Base-by-base conservation (phyloP, 768 basidiomycete species). In the Suillus paluster region DNA sequence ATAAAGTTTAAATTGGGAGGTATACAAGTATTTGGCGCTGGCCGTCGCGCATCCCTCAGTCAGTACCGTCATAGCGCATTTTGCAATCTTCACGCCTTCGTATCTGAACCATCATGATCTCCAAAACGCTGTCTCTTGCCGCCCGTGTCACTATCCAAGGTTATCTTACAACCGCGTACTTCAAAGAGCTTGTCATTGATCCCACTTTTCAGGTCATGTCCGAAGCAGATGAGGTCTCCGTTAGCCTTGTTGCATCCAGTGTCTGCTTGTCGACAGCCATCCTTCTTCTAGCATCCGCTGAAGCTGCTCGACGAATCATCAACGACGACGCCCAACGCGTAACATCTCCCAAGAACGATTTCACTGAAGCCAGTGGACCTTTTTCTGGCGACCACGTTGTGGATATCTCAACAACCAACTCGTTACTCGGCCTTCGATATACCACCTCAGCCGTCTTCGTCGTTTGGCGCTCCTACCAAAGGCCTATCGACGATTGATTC, bases 281-380 rank as follows among this genome's bases (percentile, higher is more conserved):
- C 10, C 49, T 50, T n/a, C 17, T 49, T 10, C 27, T n/a, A 33
- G 49, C 49, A 19, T 30, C 49, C 19, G 10, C 30, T 5, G n/a
- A 50, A 50, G 49, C 49, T 50, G 49, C 49, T 30, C 49, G 11
- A 12, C 33, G n/a, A 50, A 30, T 50, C 30, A 27, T 50, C 49
- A 50, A 19, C 19, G 27, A 50, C 6, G 33, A 50, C 3, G 6
- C 19, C 11, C 19, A 30, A n/a, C 5, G 6, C 3, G 49, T 50
- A 11, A 27, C 49, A 11, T 27, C 19, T n/a, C 19, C 19, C 1
- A 50, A 33, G 49, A 30, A 50, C 11, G 2, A 30, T n/a, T 1
- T 19, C 30, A 11, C 19, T 11, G 49, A n/a, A 19, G 10, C 5
- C 27, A 19, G 30, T 3, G 27, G 27, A 50, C 19, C 3, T 12